These are phyloP conservation scores for Penicillium occitanis DNA, from an alignment of 2,329 filamentous ascomycete genomes.

Conservation along the genomic window DNA sequence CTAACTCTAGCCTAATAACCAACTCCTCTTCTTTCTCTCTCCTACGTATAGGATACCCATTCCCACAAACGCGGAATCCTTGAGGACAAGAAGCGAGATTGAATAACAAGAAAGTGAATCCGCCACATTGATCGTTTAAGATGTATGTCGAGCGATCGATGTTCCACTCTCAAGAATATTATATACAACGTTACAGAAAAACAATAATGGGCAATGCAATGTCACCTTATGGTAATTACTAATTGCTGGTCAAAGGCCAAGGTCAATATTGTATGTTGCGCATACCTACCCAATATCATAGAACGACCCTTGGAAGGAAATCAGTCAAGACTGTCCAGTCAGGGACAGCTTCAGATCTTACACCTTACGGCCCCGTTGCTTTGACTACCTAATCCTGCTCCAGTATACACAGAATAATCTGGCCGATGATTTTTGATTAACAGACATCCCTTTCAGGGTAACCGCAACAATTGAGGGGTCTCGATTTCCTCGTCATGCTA, in stretches of 20 bases:
- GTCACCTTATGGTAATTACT: not conserved
- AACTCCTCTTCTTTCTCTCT: too few species aligned
- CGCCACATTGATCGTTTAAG: not conserved
- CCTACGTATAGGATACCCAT: not conserved
- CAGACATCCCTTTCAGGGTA: not conserved
- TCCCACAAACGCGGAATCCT: not conserved
- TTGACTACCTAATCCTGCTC: not conserved
- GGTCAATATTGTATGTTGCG: not conserved
- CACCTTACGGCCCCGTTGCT: not conserved
- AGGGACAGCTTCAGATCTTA: not conserved
- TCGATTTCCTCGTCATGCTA: not conserved
- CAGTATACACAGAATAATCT: not conserved
- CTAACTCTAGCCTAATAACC: not conserved
- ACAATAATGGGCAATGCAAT: not conserved
- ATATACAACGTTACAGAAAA: not conserved
- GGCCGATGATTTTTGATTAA: not conserved
- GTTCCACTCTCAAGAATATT: not conserved
- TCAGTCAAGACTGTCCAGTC: not conserved
- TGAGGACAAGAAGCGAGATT: not conserved
- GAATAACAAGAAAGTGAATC: not conserved
- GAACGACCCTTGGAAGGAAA: not conserved
- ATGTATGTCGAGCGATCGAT: not conserved
- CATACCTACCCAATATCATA: not conserved
- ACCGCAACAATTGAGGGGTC: not conserved
- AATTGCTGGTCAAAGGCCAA: not conserved